Evolutionary conservation across 352 stramenopile species (phyloP), one percentile per base, ranked within the genome.

Genomic region (Phytophthora cactorum): DNA sequence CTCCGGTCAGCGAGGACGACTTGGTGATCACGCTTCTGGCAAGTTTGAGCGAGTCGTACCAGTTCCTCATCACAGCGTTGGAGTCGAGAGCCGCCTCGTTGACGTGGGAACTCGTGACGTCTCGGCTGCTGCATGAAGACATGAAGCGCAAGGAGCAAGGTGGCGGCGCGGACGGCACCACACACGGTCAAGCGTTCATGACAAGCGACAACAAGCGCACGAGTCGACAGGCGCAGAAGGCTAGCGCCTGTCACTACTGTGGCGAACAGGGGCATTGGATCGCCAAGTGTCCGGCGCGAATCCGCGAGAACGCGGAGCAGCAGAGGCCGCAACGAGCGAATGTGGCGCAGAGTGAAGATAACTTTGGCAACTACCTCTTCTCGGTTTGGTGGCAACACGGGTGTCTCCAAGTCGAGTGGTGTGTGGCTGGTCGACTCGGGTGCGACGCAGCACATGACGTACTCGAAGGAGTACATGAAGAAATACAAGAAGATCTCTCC

Each of bases 401-500:
- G 17, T 22, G 17, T 22, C 17, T 22, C 17, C 17, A 22, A 22
- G 17, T 22, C 17, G 17, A 22, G 17, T 22, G 17, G 17, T 22
- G 17, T 22, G 17, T 22, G 17, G 17, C 17, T 22, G 17, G 17
- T 22, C 17, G 17, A 22, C 17, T 22, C 17, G 17, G 17, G 17
- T 22, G 17, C 17, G 0, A 22, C 17, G 17, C 17, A 22, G 17
- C 17, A 22, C 17, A 22, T 22, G 17, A 22, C 17, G 17, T 22
- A 22, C 17, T 22, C 17, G 17, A 22, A 22, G 17, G 17, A 22
- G 17, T 22, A 22, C 31, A 61, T 66, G 46, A 70, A 58, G 25
- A 67, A 68, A 15, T 72, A 58, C 54, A 74, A 74, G 52, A 46
- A 49, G n/a, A 59, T 68, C 25, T 27, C 25, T 28, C 54, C 44